Evolutionary conservation across 1,139 yeast species (phyloP).

Genomic region (Geotrichum reessii): DNA sequence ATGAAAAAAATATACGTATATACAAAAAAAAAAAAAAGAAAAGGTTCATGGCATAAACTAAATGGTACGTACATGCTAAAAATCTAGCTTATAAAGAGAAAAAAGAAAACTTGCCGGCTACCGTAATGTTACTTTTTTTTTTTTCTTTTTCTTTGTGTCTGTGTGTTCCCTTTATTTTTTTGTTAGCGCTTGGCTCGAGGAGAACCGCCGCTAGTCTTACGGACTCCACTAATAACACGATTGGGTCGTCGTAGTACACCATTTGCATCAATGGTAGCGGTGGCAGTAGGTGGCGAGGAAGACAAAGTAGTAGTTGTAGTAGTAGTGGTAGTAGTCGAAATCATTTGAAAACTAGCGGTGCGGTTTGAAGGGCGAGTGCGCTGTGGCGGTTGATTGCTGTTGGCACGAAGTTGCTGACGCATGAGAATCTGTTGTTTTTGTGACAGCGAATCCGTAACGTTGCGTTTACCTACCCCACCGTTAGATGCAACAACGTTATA

Average conservation of each 20-base stretch:
- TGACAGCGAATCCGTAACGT: conserved; percentile 10
- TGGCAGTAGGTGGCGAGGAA: conserved; percentile 34
- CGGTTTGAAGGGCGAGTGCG: conserved; percentile 2
- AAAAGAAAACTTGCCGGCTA: not conserved
- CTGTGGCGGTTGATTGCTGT: conserved; percentile 6
- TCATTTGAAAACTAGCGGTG: conserved; percentile 40
- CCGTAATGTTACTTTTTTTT: not conserved
- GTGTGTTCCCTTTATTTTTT: no score
- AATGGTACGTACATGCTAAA: not conserved
- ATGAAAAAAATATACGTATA: no score
- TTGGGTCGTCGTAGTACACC: conserved; percentile 6
- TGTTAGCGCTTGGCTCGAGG: not conserved
- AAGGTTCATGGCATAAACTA: not conserved
- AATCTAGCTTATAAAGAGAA: not conserved
- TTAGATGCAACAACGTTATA: not conserved
- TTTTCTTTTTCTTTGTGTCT: not conserved
- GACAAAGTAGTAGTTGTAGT: conserved; percentile 44
- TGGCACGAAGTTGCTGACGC: conserved; percentile 11
- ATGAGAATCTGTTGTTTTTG: conserved; percentile 14
- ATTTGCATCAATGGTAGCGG: not conserved
- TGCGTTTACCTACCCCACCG: conserved; percentile 5
- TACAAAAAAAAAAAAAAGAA: not conserved
- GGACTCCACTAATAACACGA: conserved; percentile 11
- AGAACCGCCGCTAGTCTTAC: conserved; percentile 9
- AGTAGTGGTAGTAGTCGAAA: conserved; percentile 48